Conservation (phyloP, 371 early-diverging fungal genomes). For the Haplosporangium sp. region DNA sequence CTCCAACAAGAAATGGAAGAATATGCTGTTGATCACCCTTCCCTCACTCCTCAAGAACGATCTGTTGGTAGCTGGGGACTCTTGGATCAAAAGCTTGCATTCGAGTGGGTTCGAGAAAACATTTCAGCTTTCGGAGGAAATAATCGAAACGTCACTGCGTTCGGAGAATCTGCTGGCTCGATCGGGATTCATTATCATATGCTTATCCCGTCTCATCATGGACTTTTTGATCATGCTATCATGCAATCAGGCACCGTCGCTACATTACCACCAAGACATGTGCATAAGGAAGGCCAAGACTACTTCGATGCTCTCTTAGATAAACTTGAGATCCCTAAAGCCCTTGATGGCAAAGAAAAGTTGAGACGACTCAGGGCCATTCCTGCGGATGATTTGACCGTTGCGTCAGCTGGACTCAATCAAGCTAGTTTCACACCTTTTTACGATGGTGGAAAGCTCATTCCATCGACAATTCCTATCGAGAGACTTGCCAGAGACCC, state of each 20-base stretch:
- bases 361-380: slow-evolving; percentile 20
- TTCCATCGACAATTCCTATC: slow-evolving; percentile 7
- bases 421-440: background rate
- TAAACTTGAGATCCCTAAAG: slow-evolving; percentile 21
- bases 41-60: slow-evolving; percentile 11
- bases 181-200: slow-evolving; percentile 44
- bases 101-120: slow-evolving; percentile 61
- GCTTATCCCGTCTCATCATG: slow-evolving; percentile 20
- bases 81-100: slow-evolving; percentile 58
- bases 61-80: slow-evolving; percentile 58
- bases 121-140: slow-evolving; percentile 64
- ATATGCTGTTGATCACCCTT: background rate
- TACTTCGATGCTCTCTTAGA: slow-evolving; percentile 19
- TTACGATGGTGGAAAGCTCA: slow-evolving; percentile 20
- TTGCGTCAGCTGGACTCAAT: background rate
- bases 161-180: slow-evolving; percentile 64
- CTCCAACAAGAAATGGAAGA: slow-evolving; percentile 26
- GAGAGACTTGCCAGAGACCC: slow-evolving; percentile 3
- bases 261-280: slow-evolving; percentile 10
- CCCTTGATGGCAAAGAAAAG: slow-evolving; percentile 23
- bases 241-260: slow-evolving; percentile 41
- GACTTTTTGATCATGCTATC: slow-evolving; percentile 53
- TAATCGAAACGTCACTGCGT: slow-evolving; percentile 53
- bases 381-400: slow-evolving; percentile 11
- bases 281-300: slow-evolving; percentile 15